phyloP scores from a whole-genome alignment of 352 stramenopile genomes.

The Phytophthora hybrid region DNA sequence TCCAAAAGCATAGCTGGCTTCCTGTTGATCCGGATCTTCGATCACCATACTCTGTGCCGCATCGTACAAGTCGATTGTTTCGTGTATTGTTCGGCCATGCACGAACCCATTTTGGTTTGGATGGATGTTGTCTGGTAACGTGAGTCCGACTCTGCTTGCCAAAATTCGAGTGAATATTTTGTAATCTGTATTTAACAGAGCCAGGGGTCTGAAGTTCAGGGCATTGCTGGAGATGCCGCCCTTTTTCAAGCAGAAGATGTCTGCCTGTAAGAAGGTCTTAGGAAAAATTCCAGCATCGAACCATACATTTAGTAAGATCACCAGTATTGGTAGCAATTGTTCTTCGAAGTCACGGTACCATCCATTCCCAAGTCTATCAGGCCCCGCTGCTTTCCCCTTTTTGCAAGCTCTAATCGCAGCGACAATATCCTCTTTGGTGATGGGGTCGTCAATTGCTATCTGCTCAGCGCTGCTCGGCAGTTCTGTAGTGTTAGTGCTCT shows the following conservation, averaged over 20 bases:
- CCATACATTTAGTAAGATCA: not conserved
- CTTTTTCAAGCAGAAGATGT: slow-evolving; percentile 19
- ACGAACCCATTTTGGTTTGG: slow-evolving; percentile 8
- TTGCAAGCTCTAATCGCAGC: not conserved
- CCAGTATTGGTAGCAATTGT: not conserved
- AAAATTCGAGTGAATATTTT: slow-evolving; percentile 20
- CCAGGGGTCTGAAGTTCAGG: slow-evolving; percentile 15
- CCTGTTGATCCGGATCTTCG: not conserved
- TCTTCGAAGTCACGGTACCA: not conserved
- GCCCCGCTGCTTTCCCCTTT: not conserved
- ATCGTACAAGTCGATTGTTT: slow-evolving; percentile 9
- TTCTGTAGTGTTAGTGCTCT: too few species aligned
- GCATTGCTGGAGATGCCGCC: not conserved
- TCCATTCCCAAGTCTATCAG: not conserved
- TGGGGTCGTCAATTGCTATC: not conserved
- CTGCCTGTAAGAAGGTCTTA: not conserved
- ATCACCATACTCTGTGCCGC: not conserved
- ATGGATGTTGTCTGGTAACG: not conserved
- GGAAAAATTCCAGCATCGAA: not conserved
- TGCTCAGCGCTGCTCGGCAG: not conserved
- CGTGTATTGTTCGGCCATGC: not conserved
- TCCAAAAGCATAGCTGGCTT: slow-evolving; percentile 10
- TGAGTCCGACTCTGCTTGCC: not conserved
- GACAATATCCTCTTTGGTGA: not conserved
- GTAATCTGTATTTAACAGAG: slow-evolving; percentile 18